phyloP scores from a whole-genome alignment of 2,329 filamentous ascomycete species.

The Dendryphion nanum region DNA sequence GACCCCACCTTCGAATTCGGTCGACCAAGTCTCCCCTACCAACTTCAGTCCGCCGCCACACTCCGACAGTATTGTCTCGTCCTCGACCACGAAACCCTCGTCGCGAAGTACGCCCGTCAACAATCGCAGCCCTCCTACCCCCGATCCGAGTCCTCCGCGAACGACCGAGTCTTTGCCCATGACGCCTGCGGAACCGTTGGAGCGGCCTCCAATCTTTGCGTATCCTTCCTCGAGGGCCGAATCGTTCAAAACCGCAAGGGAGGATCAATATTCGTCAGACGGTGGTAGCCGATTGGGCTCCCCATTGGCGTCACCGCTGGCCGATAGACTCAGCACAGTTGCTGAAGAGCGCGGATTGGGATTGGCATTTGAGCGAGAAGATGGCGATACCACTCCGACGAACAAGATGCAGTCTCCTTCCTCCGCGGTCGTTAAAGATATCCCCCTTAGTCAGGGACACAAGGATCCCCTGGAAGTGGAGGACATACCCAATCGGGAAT shows the following conservation, averaged over 20 bases:
- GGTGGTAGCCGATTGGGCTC: conserved; percentile 28
- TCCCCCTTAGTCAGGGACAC: conserved; percentile 5
- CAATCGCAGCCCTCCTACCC: conserved; percentile 40
- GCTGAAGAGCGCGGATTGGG: conserved; percentile 34
- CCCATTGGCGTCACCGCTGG: conserved; percentile 30
- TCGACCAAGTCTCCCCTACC: conserved; percentile 23
- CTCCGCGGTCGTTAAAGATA: conserved; percentile 5
- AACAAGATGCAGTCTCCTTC: conserved; percentile 10
- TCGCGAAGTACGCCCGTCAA: conserved; percentile 43
- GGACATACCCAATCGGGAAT: conserved; percentile 35
- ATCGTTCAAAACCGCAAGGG: conserved; percentile 47
- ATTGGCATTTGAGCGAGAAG: conserved; percentile 34
- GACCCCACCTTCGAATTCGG: conserved; percentile 44
- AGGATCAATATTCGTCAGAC: conserved; percentile 39
- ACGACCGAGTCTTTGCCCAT: conserved; percentile 20
- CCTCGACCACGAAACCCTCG: conserved; percentile 40
- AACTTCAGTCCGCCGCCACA: conserved; percentile 29
- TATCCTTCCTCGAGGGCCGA: conserved; percentile 46
- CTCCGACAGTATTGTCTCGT: conserved; percentile 40
- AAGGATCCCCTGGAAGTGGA: conserved; percentile 19
- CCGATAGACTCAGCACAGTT: conserved; percentile 26
- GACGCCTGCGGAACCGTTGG: background rate
- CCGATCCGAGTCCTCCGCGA: conserved; percentile 37
- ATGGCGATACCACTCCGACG: conserved; percentile 32
- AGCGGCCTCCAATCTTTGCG: conserved; percentile 26